Base-by-base conservation (phyloP, 129 eudicot species). In the Deinandra increscens region DNA sequence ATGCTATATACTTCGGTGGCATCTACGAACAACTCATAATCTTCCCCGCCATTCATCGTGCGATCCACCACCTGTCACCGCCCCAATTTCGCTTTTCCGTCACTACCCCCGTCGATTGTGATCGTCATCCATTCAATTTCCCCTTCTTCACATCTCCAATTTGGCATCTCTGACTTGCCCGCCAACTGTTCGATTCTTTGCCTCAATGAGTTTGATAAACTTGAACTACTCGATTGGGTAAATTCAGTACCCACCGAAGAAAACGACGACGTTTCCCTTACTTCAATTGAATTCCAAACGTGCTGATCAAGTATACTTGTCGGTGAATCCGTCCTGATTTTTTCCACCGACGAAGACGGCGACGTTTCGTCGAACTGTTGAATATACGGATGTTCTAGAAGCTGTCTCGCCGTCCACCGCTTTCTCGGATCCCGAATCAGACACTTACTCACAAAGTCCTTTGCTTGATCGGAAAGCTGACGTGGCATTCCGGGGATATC, bases 261-360 rank as follows among this genome's bases (percentile, higher is more conserved):
- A 4, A 36, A 44, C 1, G 56, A 76, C 5, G 34, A 39, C 19
- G 80, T 51, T 72, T 78, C 86, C 37, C 1, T 26, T 26, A 26
- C 31, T 26, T 79, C 85, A 9, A 43, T 75, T 1, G 80, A 83
- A 29, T 79, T 81, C 96, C 96, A 88, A 4, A 85, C 76, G 38
- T 81, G 84, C 39, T 71, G 82, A 78, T 88, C 96, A 54, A 88
- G 96, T 76, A 88, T 76, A 70, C 96, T 83, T 10, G 96, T 85
- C 0, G 96, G 96, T 13, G 96, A 88, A 75, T 64, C 73, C 7
- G 84, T 64, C 60, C 60, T 12, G 13, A 22, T 44, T 15, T 77
- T 79, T n/a, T 79, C 69, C 31, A 26, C 31, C 31, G 31, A 26
- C 31, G 31, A 26, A 26, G 31, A 43, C 5, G 51, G 37, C 2